Percentiles rank a stretch among this genome's conserved stretches.
Evolutionary conservation across 2,329 filamentous ascomycete genomes (phyloP).

Genomic region (Calonectria crousiana): DNA sequence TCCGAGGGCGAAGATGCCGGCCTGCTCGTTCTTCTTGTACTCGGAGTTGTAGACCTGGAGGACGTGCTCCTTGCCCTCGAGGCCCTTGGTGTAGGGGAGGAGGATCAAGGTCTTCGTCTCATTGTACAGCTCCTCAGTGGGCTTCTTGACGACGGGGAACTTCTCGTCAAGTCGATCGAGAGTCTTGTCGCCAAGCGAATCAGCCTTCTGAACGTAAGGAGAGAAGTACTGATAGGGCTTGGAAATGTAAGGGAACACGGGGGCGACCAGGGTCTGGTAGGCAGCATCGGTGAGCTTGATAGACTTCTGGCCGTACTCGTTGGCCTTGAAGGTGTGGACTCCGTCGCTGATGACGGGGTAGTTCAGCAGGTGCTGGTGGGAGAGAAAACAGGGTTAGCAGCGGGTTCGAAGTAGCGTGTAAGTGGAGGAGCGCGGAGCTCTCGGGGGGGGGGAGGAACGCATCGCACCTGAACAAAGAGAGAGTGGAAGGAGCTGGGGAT

Average conservation of each 20-base stretch:
- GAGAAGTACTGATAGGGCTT: conserved; percentile 85
- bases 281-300: conserved; percentile 80
- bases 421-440: neutral
- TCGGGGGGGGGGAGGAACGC: neutral
- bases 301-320: conserved; percentile 87
- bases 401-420: neutral
- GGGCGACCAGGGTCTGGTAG: conserved; percentile 82
- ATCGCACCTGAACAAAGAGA: conserved; percentile 62
- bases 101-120: conserved; percentile 72
- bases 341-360: conserved; percentile 88
- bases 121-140: conserved; percentile 76
- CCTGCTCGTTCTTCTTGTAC: conserved; percentile 72
- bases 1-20: conserved; percentile 73
- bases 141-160: conserved; percentile 81
- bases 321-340: conserved; percentile 82
- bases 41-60: conserved; percentile 68
- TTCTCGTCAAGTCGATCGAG: conserved; percentile 76
- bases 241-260: conserved; percentile 77
- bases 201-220: conserved; percentile 87
- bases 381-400: conserved; percentile 17
- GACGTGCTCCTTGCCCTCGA: conserved; percentile 73
- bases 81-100: conserved; percentile 72
- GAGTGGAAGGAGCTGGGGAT: conserved; percentile 58
- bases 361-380: conserved; percentile 79
- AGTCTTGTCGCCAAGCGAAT: conserved; percentile 80